phyloP scores from a whole-genome alignment of 1,139 yeast genomes.

The Taphrina wiesneri region DNA sequence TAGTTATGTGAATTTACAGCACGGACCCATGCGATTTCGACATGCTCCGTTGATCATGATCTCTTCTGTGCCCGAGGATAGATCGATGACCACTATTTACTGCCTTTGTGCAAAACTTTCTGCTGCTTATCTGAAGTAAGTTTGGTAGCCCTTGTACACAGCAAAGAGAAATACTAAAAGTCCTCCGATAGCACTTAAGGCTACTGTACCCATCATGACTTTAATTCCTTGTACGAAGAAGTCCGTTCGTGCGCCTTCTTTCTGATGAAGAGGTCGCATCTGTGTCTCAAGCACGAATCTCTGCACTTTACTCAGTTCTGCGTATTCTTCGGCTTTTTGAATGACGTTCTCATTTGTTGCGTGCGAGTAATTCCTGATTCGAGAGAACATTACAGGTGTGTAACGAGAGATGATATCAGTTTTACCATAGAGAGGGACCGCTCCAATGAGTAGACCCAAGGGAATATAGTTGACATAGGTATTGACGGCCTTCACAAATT shows the following conservation, averaged over 20 bases:
- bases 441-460: neutral
- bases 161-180: neutral
- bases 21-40: too few species aligned
- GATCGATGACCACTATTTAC: too few species aligned
- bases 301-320: neutral
- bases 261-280: neutral
- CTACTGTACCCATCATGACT: neutral
- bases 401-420: neutral
- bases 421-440: neutral
- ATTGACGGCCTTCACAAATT: neutral
- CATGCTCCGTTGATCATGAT: too few species aligned
- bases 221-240: conserved; percentile 1
- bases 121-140: neutral
- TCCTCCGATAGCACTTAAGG: neutral
- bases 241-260: neutral
- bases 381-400: neutral
- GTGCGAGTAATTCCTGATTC: neutral
- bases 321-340: neutral
- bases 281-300: neutral
- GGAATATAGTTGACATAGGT: neutral
- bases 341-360: neutral
- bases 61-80: too few species aligned
- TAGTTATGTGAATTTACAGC: too few species aligned
- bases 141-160: neutral
- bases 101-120: too few species aligned